Percentiles rank a stretch among this genome's conserved stretches.
phyloP scores from a whole-genome alignment of 306 rosid genomes.

The Senna siamea region DNA sequence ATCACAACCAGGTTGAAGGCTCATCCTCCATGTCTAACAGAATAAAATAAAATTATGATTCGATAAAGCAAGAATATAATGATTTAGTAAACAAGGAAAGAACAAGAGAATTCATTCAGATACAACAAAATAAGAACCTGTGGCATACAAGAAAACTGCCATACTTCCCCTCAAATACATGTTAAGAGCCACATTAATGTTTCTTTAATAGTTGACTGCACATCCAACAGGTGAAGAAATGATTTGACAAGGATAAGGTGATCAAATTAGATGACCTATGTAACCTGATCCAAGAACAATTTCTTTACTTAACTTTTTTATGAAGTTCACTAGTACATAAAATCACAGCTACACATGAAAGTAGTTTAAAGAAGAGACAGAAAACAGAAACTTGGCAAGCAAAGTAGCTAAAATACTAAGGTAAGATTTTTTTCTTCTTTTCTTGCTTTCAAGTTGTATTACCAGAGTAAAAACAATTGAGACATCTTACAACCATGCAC shows the following conservation, averaged over 20 bases:
- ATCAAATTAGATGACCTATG: slow-evolving; percentile 14
- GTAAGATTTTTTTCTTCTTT: background rate
- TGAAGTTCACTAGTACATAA: slow-evolving; percentile 15
- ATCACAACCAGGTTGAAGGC: background rate
- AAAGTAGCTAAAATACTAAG: background rate
- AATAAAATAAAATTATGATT: background rate
- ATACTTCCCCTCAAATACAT: background rate
- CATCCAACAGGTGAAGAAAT: slow-evolving; percentile 2
- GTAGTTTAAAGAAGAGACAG: background rate
- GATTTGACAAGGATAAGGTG: background rate
- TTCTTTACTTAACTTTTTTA: slow-evolving; percentile 1
- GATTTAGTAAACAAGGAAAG: background rate
- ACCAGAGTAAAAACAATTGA: slow-evolving; percentile 9
- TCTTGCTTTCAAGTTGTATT: background rate
- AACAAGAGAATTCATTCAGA: background rate
- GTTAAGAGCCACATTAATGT: background rate
- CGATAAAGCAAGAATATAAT: background rate
- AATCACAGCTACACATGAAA: background rate
- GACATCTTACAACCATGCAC: background rate
- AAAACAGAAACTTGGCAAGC: background rate
- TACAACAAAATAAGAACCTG: background rate
- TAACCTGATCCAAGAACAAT: slow-evolving; percentile 33
- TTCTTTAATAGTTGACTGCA: background rate
- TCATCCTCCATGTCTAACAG: background rate
- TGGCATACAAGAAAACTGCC: background rate